Conservation (phyloP, 1,284 basidiomycete species). For the Malassezia nana region DNA sequence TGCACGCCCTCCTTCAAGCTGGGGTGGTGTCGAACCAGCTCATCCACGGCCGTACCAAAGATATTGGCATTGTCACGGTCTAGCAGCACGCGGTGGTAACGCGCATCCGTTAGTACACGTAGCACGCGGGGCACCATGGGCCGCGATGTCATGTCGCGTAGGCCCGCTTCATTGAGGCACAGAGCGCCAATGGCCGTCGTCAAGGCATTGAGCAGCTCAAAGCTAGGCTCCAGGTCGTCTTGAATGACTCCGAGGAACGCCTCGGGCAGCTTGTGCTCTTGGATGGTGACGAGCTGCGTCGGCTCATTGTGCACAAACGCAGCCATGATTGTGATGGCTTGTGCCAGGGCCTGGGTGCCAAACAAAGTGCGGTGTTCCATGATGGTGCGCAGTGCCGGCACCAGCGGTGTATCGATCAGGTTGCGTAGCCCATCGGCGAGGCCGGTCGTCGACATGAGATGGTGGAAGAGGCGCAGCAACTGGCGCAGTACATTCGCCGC, state of each 20-base stretch:
- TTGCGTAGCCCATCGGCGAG: slow-evolving; percentile 80
- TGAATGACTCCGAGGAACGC: slow-evolving; percentile 78
- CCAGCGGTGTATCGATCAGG: slow-evolving; percentile 79
- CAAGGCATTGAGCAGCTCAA: slow-evolving; percentile 75
- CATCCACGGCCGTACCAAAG: slow-evolving; percentile 81
- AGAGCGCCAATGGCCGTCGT: slow-evolving; percentile 94
- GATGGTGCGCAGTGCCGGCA: slow-evolving; percentile 77
- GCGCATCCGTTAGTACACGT: slow-evolving; percentile 71
- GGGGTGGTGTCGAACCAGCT: slow-evolving; percentile 92
- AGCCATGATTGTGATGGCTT: slow-evolving; percentile 83
- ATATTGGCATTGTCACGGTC: slow-evolving; percentile 86
- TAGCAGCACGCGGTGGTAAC: slow-evolving; percentile 71
- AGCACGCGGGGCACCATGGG: slow-evolving; percentile 75
- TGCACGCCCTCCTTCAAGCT: slow-evolving; percentile 69
- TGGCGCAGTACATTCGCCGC: slow-evolving; percentile 64
- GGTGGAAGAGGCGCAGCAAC: slow-evolving; percentile 80
- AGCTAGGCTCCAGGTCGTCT: slow-evolving; percentile 60
- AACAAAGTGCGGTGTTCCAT: slow-evolving; percentile 72
- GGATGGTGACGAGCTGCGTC: slow-evolving; percentile 79
- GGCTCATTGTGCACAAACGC: slow-evolving; percentile 99
- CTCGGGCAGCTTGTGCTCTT: slow-evolving; percentile 82
- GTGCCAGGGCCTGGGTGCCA: slow-evolving; percentile 71
- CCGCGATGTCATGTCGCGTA: slow-evolving; percentile 65
- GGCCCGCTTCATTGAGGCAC: slow-evolving; percentile 82
- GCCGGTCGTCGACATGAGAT: slow-evolving; percentile 91